Conservation (phyloP, 2,329 filamentous ascomycete genomes). For the Cytospora piceicola region DNA sequence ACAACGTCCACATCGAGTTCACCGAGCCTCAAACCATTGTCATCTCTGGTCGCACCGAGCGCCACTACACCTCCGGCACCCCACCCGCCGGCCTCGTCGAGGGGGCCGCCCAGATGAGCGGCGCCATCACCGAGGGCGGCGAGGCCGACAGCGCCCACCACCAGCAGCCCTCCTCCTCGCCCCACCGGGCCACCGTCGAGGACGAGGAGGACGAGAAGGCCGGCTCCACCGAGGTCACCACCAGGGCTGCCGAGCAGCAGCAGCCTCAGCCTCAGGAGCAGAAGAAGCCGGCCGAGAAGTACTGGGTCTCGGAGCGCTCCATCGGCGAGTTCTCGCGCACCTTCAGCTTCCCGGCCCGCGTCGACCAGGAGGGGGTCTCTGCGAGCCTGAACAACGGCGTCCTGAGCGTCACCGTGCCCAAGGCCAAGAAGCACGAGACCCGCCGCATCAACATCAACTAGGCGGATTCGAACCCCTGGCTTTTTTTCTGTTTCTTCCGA, state of each 20-base stretch:
- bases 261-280: slow-evolving; percentile 23
- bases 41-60: slow-evolving; percentile 71
- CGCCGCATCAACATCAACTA: slow-evolving; percentile 61
- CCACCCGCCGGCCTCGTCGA: slow-evolving; percentile 56
- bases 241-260: slow-evolving; percentile 26
- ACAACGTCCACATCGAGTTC: slow-evolving; percentile 78
- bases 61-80: slow-evolving; percentile 60
- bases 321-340: slow-evolving; percentile 69
- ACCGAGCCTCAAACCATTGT: slow-evolving; percentile 74
- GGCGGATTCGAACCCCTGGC: slow-evolving; percentile 27
- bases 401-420: slow-evolving; percentile 66
- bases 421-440: slow-evolving; percentile 62
- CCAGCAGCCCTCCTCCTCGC: slow-evolving; percentile 36
- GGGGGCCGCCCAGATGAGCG: slow-evolving; percentile 40
- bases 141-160: slow-evolving; percentile 33
- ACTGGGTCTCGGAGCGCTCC: slow-evolving; percentile 71
- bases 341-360: slow-evolving; percentile 68
- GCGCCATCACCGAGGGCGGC: slow-evolving; percentile 47
- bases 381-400: slow-evolving; percentile 69
- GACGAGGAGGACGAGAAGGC: slow-evolving; percentile 54
- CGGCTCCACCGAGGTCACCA: slow-evolving; percentile 37
- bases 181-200: slow-evolving; percentile 67
- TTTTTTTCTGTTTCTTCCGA: neutral
- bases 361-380: slow-evolving; percentile 65
- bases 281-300: slow-evolving; percentile 46